A percentile compares a stretch with the other conserved stretches of the same genome.
Conservation (phyloP, 108 stramenopile genomes). For the Skeletonema marinoi region DNA sequence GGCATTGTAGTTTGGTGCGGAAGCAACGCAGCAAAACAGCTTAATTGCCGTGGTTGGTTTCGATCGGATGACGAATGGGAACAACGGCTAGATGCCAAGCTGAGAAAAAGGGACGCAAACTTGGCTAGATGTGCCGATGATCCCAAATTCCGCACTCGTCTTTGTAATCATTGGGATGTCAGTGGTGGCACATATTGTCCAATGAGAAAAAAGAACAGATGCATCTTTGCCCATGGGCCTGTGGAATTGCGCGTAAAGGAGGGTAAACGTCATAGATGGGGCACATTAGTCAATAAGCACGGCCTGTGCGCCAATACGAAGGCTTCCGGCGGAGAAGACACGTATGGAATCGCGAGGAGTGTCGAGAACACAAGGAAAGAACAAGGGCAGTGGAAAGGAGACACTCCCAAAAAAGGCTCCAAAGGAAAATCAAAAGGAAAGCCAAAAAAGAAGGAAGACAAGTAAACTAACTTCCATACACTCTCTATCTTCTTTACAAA, state of each 20-base stretch:
- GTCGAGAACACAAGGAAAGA: conserved; percentile 78
- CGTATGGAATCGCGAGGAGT: conserved; percentile 77
- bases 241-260: conserved; percentile 94
- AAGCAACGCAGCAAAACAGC: conserved; percentile 69
- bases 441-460: conserved; percentile 13
- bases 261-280: conserved; percentile 90
- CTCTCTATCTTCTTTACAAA: neutral
- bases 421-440: conserved; percentile 32
- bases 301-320: conserved; percentile 77
- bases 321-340: conserved; percentile 92
- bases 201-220: conserved; percentile 91
- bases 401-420: conserved; percentile 16
- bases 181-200: conserved; percentile 83
- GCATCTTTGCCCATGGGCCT: conserved; percentile 95
- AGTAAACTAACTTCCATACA: neutral
- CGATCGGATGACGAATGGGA: conserved; percentile 87
- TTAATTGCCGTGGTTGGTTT: conserved; percentile 84
- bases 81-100: conserved; percentile 57
- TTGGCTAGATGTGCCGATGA: conserved; percentile 81
- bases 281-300: conserved; percentile 83
- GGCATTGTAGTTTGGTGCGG: conserved; percentile 85
- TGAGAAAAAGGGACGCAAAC: conserved; percentile 72
- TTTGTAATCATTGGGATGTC: conserved; percentile 93
- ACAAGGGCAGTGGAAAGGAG: conserved; percentile 81
- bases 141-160: conserved; percentile 91